Base-by-base conservation (phyloP, 2,329 filamentous ascomycete genomes). In the Aureobasidium sp. region DNA sequence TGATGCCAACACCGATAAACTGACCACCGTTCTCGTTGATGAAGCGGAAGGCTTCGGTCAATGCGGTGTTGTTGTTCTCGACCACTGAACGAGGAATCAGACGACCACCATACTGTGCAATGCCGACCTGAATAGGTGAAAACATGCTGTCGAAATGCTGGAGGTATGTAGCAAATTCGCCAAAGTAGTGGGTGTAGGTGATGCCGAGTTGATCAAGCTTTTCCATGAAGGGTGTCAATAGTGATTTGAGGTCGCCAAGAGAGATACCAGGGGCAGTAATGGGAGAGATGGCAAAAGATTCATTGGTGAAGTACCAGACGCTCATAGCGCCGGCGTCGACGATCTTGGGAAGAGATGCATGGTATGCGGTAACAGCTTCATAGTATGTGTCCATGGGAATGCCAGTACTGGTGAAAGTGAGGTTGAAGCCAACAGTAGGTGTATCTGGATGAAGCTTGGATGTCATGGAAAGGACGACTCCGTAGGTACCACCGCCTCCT, bases 401-500 rank as follows among this genome's bases (percentile, higher is more conserved):
- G 44, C 64, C 66, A 12, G 64, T 44, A 27, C 58, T 67, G 12
- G 70, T 69, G 64, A 83, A 80, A 0, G 70, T 72, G 9, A 84
- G 68, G 5, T 74, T 77, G 1, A 78, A 75, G 2, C 77, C 81
- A 1, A 76, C 74, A 3, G 79, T 74, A 0, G 71, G 70, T 7
- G 69, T 70, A 61, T 80, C 77, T 0, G 75, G 71, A 68, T 84
- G 76, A 1, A 79, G 76, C 64, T 80, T 81, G 44, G 80, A 74
- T 0, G 81, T 86, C 70, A 86, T 75, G 1, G 80, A 82, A 17
- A 78, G 70, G 1, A 87, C 82, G 1, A 86, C 75, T 2, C 77
- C 84, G 65, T 81, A 87, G 34, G 78, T 86, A 17, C 83, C 82
- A 11, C 79, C 81, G 1, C 85, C 84, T 0, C 85, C 84, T 3